phyloP scores from a whole-genome alignment of 1,139 yeast genomes.

The Geotrichum carabidarum region DNA sequence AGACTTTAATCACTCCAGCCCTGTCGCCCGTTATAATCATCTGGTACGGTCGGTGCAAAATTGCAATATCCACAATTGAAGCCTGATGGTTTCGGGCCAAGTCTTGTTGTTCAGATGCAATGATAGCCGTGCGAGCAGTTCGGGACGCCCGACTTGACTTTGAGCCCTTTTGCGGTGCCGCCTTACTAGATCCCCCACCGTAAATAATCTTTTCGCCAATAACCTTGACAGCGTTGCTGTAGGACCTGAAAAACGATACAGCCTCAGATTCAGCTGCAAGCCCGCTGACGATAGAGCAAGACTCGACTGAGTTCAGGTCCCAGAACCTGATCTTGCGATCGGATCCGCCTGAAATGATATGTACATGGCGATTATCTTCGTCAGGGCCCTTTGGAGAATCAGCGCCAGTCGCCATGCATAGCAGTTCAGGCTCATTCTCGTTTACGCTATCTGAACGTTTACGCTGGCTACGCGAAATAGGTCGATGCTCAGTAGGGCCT shows the following conservation, averaged over 20 bases:
- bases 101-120: slow-evolving; percentile 40
- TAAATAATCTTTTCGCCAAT: slow-evolving; percentile 14
- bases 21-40: slow-evolving; percentile 62
- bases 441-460: too few species aligned
- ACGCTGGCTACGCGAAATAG: slow-evolving; percentile 10
- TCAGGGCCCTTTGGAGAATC: slow-evolving; percentile 23
- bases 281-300: slow-evolving; percentile 41
- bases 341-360: slow-evolving; percentile 39
- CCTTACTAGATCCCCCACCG: background rate
- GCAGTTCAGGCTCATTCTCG: slow-evolving; percentile 14
- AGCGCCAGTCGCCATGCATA: slow-evolving; percentile 30
- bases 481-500: slow-evolving; percentile 13
- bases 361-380: slow-evolving; percentile 16
- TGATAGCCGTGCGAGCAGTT: slow-evolving; percentile 33
- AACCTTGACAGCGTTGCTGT: slow-evolving; percentile 19
- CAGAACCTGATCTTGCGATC: slow-evolving; percentile 45
- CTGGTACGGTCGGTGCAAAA: slow-evolving; percentile 49
- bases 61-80: slow-evolving; percentile 46
- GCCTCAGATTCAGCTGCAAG: slow-evolving; percentile 26
- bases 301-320: slow-evolving; percentile 43
- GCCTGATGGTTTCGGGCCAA: slow-evolving; percentile 46
- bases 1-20: slow-evolving; percentile 56
- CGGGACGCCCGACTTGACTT: slow-evolving; percentile 26
- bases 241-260: slow-evolving; percentile 14
- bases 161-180: slow-evolving; percentile 6